Evolutionary conservation across 164 flowering plant genomes (phyloP).

Genomic region (Taxillus chinensis): DNA sequence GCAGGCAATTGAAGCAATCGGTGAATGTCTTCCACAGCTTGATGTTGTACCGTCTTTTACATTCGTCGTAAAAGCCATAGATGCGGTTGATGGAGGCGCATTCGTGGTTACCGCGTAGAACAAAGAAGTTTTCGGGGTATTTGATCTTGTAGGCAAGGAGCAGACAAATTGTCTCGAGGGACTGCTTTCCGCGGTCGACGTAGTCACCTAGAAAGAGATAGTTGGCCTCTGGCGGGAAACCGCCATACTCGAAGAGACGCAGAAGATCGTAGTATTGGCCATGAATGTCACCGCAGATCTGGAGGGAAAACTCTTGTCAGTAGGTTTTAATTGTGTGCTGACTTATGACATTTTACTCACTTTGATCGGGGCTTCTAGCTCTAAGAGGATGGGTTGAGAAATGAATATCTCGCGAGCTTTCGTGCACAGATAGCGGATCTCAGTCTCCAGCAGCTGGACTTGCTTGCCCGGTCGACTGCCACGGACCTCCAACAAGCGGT

Average conservation of each 20-base stretch:
- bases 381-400: too few species aligned
- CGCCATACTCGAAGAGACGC: slow-evolving; percentile 48
- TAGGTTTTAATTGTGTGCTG: too few species aligned
- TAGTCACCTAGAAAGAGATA: slow-evolving; percentile 49
- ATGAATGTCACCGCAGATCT: slow-evolving; percentile 38
- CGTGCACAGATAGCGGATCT: too few species aligned
- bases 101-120: slow-evolving; percentile 49
- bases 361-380: too few species aligned
- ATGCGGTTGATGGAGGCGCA: slow-evolving; percentile 47
- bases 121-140: slow-evolving; percentile 42
- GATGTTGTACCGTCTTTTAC: slow-evolving; percentile 42
- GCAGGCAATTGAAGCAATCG: slow-evolving; percentile 42
- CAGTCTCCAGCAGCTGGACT: too few species aligned
- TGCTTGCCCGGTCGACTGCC: too few species aligned
- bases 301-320: neutral
- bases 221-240: slow-evolving; percentile 42
- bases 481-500: too few species aligned
- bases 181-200: slow-evolving; percentile 50
- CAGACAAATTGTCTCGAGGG: slow-evolving; percentile 45
- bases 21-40: slow-evolving; percentile 39
- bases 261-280: slow-evolving; percentile 51
- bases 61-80: slow-evolving; percentile 50
- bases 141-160: slow-evolving; percentile 43
- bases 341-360: too few species aligned
- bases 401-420: too few species aligned